Percentiles rank a stretch among this genome's conserved stretches.
phyloP scores from a whole-genome alignment of 768 basidiomycete genomes.

The Leccinum olivaceopallidum region DNA sequence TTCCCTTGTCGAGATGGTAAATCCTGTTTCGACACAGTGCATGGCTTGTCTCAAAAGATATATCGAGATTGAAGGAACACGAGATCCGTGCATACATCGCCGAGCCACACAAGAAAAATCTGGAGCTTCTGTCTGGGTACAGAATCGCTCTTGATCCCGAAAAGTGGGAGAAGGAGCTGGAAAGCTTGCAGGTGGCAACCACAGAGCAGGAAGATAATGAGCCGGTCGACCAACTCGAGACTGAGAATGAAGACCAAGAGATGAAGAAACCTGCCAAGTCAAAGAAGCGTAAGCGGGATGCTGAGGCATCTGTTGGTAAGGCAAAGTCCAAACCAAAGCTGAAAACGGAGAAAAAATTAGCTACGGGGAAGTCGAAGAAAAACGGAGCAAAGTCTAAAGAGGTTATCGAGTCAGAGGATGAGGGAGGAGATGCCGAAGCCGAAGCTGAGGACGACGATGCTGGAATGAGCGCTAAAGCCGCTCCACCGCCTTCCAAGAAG shows the following conservation, averaged over 20 bases:
- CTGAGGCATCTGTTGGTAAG: slow-evolving; percentile 42
- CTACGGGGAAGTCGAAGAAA: slow-evolving; percentile 44
- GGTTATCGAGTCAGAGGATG: slow-evolving; percentile 65
- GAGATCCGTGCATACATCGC: slow-evolving; percentile 85
- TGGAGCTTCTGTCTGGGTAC: slow-evolving; percentile 77
- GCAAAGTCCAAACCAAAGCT: slow-evolving; percentile 46
- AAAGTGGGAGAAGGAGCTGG: slow-evolving; percentile 57
- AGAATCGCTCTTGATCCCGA: slow-evolving; percentile 72
- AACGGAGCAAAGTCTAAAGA: slow-evolving; percentile 64
- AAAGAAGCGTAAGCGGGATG: slow-evolving; percentile 68
- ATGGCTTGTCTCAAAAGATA: slow-evolving; percentile 82
- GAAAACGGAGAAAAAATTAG: slow-evolving; percentile 43
- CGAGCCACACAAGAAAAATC: slow-evolving; percentile 74
- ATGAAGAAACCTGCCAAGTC: slow-evolving; percentile 45
- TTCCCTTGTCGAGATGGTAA: slow-evolving; percentile 12
- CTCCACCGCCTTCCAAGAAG: slow-evolving; percentile 68
- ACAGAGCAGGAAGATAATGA: slow-evolving; percentile 57
- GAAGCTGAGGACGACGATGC: slow-evolving; percentile 47
- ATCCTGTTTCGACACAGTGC: slow-evolving; percentile 49
- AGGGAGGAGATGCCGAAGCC: slow-evolving; percentile 49
- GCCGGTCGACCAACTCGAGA: slow-evolving; percentile 66
- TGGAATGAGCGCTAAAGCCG: slow-evolving; percentile 52
- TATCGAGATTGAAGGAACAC: slow-evolving; percentile 71
- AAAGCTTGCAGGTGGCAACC: slow-evolving; percentile 30
- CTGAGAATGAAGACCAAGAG: slow-evolving; percentile 52